Percentiles rank a stretch among this genome's conserved stretches.
Evolutionary conservation across 2,329 filamentous ascomycete genomes (phyloP).

Genomic region (Cordyceps cateniannulata): DNA sequence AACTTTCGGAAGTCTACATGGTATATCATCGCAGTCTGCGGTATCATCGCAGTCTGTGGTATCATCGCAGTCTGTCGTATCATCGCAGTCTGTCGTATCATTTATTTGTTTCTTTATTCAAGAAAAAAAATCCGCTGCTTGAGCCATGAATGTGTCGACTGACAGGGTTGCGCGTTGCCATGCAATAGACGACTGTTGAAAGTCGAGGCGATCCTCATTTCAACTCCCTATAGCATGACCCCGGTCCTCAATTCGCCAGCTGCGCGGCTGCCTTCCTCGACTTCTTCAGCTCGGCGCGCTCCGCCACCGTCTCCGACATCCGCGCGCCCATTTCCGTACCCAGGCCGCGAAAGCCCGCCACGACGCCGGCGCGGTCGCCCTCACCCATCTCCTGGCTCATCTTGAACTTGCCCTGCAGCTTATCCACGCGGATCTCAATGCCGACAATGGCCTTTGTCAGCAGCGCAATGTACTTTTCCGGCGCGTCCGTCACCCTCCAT

Average conservation of each 20-base stretch:
- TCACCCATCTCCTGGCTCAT: constrained; percentile 55
- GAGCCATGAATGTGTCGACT: too few species aligned
- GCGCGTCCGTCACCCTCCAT: constrained; percentile 55
- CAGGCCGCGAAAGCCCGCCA: constrained; percentile 43
- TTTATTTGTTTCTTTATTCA: too few species aligned
- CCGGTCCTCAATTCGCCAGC: background rate
- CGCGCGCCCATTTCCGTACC: constrained; percentile 4
- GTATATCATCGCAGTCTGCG: too few species aligned
- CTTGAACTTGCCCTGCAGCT: constrained; percentile 57
- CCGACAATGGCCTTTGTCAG: constrained; percentile 55
- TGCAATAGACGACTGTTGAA: too few species aligned
- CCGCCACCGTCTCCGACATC: constrained; percentile 4
- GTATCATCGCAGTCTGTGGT: too few species aligned
- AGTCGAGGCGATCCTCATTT: too few species aligned
- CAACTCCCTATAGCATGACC: too few species aligned
- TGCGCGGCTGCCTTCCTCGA: constrained; percentile 3
- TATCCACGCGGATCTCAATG: constrained; percentile 50
- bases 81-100: too few species aligned
- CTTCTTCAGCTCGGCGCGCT: constrained; percentile 8
- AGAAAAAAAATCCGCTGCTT: too few species aligned
- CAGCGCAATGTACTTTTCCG: constrained; percentile 47
- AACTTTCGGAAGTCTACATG: too few species aligned
- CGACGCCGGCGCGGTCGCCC: constrained; percentile 50
- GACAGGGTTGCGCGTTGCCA: too few species aligned
- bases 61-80: too few species aligned